Evolutionary conservation across 1,139 yeast species (phyloP), one percentile per base, ranked within the genome.

Genomic region (Pneumocystis wakefieldiae): DNA sequence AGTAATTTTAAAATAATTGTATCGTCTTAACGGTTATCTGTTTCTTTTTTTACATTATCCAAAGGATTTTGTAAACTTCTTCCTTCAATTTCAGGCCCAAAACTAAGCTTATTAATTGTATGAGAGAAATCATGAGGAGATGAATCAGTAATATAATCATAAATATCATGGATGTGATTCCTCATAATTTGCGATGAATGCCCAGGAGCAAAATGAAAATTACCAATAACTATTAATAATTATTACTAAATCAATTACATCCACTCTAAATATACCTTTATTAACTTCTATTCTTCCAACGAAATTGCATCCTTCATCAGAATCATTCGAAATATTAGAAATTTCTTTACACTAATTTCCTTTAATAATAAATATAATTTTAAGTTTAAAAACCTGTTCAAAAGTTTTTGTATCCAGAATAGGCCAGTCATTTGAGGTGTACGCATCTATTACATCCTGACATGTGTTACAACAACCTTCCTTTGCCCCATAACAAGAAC

Each of bases 201-300:
- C 28, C 98, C 98, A 1, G 98, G 97, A 0, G 97, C 96, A 78
- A 92, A 90, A 75, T 92, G 97, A 69, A 92, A 76, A 71, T 89
- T 87, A 57, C 98, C 98, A 38, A 87, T 83, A 57, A 92, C 87
- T 74, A 95, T 83, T 75, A 88, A 87, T 71, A 92, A 83, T 70
- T 83, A 78, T 10, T 10, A 95, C 85, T 41, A 81, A 79, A 48
- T 41, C 24, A 15, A 32, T 32, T 17, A 39, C 17, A 39, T 41
- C 6, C 14, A 19, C 8, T 19, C 14, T 17, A n/a, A 41, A 41
- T 41, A 41, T 17, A 41, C 53, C 53, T 41, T 41, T 41, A 17
- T 41, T 41, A 41, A 41, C 53, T 17, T 41, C 53, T 41, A 41
- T 41, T 41, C 28, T 41, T 19, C 98, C 98, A 66, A 81, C 81